A percentile compares a stretch with the other conserved stretches of the same genome.
phyloP scores from a whole-genome alignment of 1,139 yeast genomes.

The Eremothecium sinecaudum region DNA sequence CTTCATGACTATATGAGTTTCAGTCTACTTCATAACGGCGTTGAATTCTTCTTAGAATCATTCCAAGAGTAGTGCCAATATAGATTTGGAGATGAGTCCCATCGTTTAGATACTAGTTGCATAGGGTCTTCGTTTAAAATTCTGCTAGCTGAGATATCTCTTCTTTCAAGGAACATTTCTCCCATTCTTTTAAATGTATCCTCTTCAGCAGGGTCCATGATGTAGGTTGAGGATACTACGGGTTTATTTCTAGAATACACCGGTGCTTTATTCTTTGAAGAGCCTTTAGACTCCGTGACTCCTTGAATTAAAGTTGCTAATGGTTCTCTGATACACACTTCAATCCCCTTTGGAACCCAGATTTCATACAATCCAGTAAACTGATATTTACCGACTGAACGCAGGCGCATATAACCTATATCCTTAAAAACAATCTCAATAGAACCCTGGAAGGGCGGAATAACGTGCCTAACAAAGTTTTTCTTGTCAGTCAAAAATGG shows the following conservation, averaged over 20 bases:
- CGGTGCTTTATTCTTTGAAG: slow-evolving; percentile 11
- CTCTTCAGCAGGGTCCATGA: slow-evolving; percentile 18
- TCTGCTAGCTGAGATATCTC: slow-evolving; percentile 17
- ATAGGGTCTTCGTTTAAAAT: slow-evolving; percentile 15
- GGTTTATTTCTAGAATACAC: slow-evolving; percentile 21
- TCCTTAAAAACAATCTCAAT: slow-evolving; percentile 62
- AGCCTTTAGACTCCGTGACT: slow-evolving; percentile 11
- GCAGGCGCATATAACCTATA: slow-evolving; percentile 55
- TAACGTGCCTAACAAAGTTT: slow-evolving; percentile 36
- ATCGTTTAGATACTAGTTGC: slow-evolving; percentile 11
- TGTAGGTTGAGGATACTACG: slow-evolving; percentile 23
- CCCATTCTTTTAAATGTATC: slow-evolving; percentile 19
- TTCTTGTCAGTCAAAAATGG: slow-evolving; percentile 30
- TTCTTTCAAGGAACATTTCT: slow-evolving; percentile 20
- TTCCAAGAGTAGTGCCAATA: slow-evolving; percentile 29
- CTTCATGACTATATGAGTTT: no score
- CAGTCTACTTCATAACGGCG: no score
- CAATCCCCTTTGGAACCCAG: slow-evolving; percentile 42
- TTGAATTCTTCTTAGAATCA: no score
- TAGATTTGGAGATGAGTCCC: slow-evolving; percentile 17
- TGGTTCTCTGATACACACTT: slow-evolving; percentile 36
- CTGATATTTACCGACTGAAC: slow-evolving; percentile 50
- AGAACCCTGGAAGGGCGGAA: slow-evolving; percentile 63
- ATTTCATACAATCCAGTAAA: slow-evolving; percentile 36
- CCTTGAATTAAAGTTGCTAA: slow-evolving; percentile 17